Conservation (phyloP, 2,329 filamentous ascomycete species). For the Penicillium oxalicum region DNA sequence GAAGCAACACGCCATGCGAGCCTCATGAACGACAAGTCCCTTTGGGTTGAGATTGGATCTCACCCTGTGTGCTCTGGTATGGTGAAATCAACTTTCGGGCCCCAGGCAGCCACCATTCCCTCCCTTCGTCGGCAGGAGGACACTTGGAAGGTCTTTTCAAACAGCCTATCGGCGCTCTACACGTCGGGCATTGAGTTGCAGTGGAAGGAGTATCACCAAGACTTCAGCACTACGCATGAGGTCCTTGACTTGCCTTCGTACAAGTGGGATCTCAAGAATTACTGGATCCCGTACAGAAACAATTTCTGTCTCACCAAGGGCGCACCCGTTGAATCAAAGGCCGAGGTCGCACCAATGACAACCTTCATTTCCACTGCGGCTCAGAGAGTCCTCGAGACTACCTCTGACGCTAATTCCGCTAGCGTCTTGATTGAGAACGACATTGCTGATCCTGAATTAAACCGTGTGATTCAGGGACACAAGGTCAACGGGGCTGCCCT, state of each 20-base stretch:
- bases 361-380: constrained; percentile 27
- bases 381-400: constrained; percentile 28
- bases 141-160: constrained; percentile 38
- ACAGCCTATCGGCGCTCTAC: constrained; percentile 33
- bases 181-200: constrained; percentile 35
- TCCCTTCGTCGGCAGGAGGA: constrained; percentile 41
- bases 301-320: constrained; percentile 32
- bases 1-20: constrained; percentile 32
- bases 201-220: constrained; percentile 42
- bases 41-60: constrained; percentile 61
- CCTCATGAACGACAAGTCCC: constrained; percentile 61
- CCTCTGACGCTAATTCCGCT: constrained; percentile 18
- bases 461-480: constrained; percentile 33
- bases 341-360: constrained; percentile 15
- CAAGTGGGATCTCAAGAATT: constrained; percentile 37
- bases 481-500: constrained; percentile 33
- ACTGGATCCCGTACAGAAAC: constrained; percentile 34
- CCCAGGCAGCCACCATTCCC: constrained; percentile 48
- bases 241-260: constrained; percentile 35
- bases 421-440: constrained; percentile 35
- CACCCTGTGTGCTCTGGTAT: constrained; percentile 44
- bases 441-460: constrained; percentile 29
- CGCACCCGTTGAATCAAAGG: constrained; percentile 18
- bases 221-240: constrained; percentile 28
- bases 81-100: constrained; percentile 52